Evolutionary conservation across 2,329 filamentous ascomycete genomes (phyloP), one percentile per base, ranked within the genome.

Genomic region (Cucurbitaria berberidis): DNA sequence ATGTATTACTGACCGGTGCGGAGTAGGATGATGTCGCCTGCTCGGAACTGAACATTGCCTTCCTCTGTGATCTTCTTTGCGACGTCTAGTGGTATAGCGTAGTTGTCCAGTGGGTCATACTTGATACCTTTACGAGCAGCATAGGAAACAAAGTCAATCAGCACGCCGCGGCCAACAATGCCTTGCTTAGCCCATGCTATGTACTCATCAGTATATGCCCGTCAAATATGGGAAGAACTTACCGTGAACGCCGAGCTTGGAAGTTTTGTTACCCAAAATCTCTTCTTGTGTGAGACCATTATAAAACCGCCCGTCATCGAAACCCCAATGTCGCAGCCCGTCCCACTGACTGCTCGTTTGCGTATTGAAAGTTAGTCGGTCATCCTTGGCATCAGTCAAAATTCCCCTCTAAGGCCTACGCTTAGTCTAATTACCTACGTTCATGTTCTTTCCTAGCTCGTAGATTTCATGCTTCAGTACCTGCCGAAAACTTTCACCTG

Each of bases 321-420:
- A 65, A 8, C 56, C 62, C 53, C 53, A 62, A 35, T 66, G 62
- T 11, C 62, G 46, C 9, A 66, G 42, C 1, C 60, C 60, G 32
- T 86, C 84, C 84, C 82, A 86, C 67, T 86, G 84, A 21, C 77
- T 81, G 48, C 78, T 80, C 29, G 72, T 70, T 60, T 86, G 83
- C 0, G 83, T 86, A 66, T 86, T 85, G 72, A 86, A 79, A 3
- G 75, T 70, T 6, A 85, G 61, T 57, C 59, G 53, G 40, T 68
- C 66, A 43, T 67, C 64, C 56, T 66, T 32, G 1, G 21, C 19
- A 8, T 11, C 6, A 2, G 11, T 49, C 44, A 55, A 26, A 13
- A 45, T 16, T 27, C 27, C 24, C 10, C 5, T 18, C 11, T 6
- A 18, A 29, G 13, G 5, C 11, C 19, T 18, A 4, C n/a, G 9